phyloP scores from a whole-genome alignment of 2,329 filamentous ascomycete genomes.

The Zymoseptoria ardabiliae region DNA sequence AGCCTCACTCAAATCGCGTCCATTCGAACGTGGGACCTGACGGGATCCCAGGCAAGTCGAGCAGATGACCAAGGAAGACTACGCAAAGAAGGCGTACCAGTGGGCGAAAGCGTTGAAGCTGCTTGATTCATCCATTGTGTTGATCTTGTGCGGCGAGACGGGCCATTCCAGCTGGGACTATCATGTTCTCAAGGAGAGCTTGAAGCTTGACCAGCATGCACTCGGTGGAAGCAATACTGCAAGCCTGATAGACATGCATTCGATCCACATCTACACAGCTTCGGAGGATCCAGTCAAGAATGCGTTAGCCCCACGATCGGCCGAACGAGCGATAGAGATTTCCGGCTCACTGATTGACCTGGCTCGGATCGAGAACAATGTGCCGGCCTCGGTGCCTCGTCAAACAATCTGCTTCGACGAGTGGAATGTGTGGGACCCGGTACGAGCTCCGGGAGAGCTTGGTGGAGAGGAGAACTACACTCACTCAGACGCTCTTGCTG shows the following conservation, averaged over 20 bases:
- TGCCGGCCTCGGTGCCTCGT: conserved; percentile 51
- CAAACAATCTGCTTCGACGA: conserved; percentile 76
- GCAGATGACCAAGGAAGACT: conserved; percentile 61
- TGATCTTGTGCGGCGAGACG: conserved; percentile 69
- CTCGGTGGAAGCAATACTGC: conserved; percentile 42
- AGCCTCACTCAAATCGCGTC: background rate
- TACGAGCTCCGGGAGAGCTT: conserved; percentile 60
- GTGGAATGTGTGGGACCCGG: conserved; percentile 77
- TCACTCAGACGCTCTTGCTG: conserved; percentile 67
- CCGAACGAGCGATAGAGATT: conserved; percentile 68
- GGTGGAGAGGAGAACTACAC: conserved; percentile 70
- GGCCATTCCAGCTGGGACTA: conserved; percentile 65
- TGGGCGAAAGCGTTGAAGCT: conserved; percentile 67
- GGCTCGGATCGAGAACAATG: conserved; percentile 60
- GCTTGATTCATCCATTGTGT: conserved; percentile 59
- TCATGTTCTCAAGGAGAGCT: conserved; percentile 63
- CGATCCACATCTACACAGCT: conserved; percentile 71
- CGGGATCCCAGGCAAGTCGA: conserved; percentile 46
- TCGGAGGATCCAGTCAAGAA: conserved; percentile 43
- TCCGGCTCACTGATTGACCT: conserved; percentile 63
- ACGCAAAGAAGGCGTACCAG: conserved; percentile 60
- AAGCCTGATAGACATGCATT: conserved; percentile 67
- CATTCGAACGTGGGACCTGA: background rate
- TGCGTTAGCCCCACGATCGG: conserved; percentile 57
- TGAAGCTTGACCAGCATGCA: conserved; percentile 45